Conservation (phyloP, 1,284 basidiomycete genomes). For the Cutaneotrichosporon dermatis region DNA sequence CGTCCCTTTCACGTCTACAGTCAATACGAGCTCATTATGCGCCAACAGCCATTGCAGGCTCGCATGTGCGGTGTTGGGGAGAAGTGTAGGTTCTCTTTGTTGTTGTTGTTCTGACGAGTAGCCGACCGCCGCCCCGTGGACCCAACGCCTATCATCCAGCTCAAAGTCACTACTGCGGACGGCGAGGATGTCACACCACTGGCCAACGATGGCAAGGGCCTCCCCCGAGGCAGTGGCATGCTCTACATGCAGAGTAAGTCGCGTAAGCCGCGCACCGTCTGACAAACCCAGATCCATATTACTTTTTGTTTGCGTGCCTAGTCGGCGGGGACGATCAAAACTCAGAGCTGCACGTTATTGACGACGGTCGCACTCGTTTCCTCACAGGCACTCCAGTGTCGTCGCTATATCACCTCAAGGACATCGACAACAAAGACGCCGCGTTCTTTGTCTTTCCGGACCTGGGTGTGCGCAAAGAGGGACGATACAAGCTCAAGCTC, state of each 20-base stretch:
- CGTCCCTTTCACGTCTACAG: slow-evolving; percentile 33
- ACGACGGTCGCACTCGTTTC: slow-evolving; percentile 65
- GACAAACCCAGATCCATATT: slow-evolving; percentile 66
- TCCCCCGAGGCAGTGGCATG: slow-evolving; percentile 27
- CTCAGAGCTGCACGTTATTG: slow-evolving; percentile 86
- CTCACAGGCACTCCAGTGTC: slow-evolving; percentile 63
- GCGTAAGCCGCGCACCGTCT: background rate
- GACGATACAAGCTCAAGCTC: slow-evolving; percentile 78
- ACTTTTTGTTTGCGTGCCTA: slow-evolving; percentile 88
- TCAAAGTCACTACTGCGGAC: slow-evolving; percentile 75
- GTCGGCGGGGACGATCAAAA: slow-evolving; percentile 71
- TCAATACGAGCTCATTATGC: slow-evolving; percentile 73
- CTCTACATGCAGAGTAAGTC: slow-evolving; percentile 46
- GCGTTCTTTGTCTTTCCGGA: slow-evolving; percentile 90
- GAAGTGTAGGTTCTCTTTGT: slow-evolving; percentile 55
- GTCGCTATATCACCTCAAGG: slow-evolving; percentile 90
- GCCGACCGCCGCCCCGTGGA: slow-evolving; percentile 91
- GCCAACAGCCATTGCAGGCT: slow-evolving; percentile 80
- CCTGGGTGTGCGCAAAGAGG: slow-evolving; percentile 82
- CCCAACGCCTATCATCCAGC: slow-evolving; percentile 92
- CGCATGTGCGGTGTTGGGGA: slow-evolving; percentile 90
- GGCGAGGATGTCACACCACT: slow-evolving; percentile 43
- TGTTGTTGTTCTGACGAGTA: slow-evolving; percentile 39
- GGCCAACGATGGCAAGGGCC: slow-evolving; percentile 6
- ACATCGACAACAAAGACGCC: slow-evolving; percentile 78